Evolutionary conservation across 495 filamentous ascomycete genomes (phyloP).

Genomic region (Penicillium atrosanguineum): DNA sequence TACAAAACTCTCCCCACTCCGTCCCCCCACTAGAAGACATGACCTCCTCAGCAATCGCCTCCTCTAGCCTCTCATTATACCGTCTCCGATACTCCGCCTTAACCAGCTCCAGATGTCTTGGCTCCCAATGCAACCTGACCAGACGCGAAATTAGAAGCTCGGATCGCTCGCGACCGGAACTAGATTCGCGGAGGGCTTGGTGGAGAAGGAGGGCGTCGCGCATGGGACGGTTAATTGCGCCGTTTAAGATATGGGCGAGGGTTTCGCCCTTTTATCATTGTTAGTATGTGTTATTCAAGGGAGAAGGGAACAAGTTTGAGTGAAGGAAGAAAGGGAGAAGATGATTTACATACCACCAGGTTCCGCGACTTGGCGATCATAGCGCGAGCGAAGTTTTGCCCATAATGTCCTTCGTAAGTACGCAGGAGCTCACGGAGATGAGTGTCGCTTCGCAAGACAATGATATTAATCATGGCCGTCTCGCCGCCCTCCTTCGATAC

Average conservation of each 20-base stretch:
- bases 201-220: slow-evolving; percentile 93
- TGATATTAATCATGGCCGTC: slow-evolving; percentile 83
- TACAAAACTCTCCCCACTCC: slow-evolving; percentile 59
- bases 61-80: slow-evolving; percentile 67
- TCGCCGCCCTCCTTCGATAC: slow-evolving; percentile 78
- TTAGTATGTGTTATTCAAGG: too few species aligned
- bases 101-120: slow-evolving; percentile 66
- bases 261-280: slow-evolving; percentile 76
- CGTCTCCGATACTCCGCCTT: slow-evolving; percentile 69
- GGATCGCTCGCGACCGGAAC: slow-evolving; percentile 64
- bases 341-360: slow-evolving; percentile 66
- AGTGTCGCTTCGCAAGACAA: slow-evolving; percentile 72
- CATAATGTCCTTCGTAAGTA: slow-evolving; percentile 65
- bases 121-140: slow-evolving; percentile 84
- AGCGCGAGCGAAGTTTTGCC: slow-evolving; percentile 78
- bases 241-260: slow-evolving; percentile 93
- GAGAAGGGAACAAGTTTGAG: too few species aligned
- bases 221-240: slow-evolving; percentile 90
- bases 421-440: slow-evolving; percentile 79
- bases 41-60: slow-evolving; percentile 53
- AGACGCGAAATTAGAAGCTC: slow-evolving; percentile 80
- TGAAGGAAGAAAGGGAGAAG: not conserved
- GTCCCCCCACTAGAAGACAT: slow-evolving; percentile 34
- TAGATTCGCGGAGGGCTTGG: slow-evolving; percentile 73
- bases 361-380: slow-evolving; percentile 88